Conservation (phyloP, 345 rosid species). For the Carallia brachiata region DNA sequence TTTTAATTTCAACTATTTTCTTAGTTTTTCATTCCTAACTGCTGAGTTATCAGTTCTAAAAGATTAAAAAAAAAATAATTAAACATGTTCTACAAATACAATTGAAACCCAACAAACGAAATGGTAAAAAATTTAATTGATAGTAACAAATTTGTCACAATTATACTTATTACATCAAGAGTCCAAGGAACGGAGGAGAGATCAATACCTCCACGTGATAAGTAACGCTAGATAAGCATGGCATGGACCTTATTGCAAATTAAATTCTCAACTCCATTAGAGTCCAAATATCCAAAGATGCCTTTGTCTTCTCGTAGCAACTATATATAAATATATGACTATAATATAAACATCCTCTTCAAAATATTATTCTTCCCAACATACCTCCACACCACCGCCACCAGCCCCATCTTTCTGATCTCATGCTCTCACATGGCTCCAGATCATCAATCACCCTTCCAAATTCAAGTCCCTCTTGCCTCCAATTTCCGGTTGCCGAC, state of each 20-base stretch:
- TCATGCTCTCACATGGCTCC: slow-evolving; percentile 20
- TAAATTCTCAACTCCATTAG: neutral
- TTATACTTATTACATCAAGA: no score
- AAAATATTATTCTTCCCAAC: no score
- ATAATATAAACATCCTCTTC: neutral
- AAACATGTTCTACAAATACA: no score
- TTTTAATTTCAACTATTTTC: no score
- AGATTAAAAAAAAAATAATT: no score
- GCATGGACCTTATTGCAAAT: neutral
- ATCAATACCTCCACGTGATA: neutral
- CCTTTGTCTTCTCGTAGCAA: slow-evolving; percentile 16
- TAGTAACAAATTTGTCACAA: no score
- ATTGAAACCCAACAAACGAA: no score
- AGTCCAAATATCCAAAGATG: slow-evolving; percentile 7
- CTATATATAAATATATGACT: neutral
- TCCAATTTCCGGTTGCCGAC: slow-evolving; percentile 17
- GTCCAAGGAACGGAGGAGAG: no score
- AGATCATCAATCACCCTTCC: slow-evolving; percentile 9
- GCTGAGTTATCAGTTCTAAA: no score
- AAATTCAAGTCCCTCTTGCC: slow-evolving; percentile 7
- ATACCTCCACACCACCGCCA: neutral
- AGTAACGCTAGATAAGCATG: neutral
- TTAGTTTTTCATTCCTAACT: no score
- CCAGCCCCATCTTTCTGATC: neutral
- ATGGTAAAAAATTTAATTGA: no score